A percentile compares a stretch with the other conserved stretches of the same genome.
phyloP scores from a whole-genome alignment of 495 filamentous ascomycete genomes.

The Penicillium simplicissimum region DNA sequence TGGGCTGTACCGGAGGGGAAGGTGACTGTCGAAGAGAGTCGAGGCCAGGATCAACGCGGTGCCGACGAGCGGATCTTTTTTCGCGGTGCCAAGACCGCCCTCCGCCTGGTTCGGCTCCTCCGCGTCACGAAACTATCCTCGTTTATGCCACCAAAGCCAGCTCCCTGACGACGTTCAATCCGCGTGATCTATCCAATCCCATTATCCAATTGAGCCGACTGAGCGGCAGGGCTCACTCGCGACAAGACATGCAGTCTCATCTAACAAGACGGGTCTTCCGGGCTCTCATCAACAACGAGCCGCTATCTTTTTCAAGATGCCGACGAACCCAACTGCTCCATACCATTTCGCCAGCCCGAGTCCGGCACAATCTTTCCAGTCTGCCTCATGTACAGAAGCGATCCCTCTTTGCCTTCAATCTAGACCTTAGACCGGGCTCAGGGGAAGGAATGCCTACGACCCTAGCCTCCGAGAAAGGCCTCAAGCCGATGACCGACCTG shows the following conservation, averaged over 20 bases:
- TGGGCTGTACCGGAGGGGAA: conserved; percentile 1
- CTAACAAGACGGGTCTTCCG: conserved; percentile 74
- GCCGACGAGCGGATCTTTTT: conserved; percentile 29
- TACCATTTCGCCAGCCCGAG: conserved; percentile 31
- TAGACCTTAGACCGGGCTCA: conserved; percentile 14
- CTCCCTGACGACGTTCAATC: neutral
- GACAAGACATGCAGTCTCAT: conserved; percentile 72
- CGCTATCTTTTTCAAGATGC: conserved; percentile 51
- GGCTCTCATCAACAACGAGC: conserved; percentile 65
- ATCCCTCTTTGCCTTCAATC: conserved; percentile 39
- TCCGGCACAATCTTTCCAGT: conserved; percentile 19
- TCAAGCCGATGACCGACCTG: conserved; percentile 48
- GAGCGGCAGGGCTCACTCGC: conserved; percentile 8
- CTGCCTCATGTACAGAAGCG: conserved; percentile 33
- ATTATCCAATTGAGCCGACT: neutral
- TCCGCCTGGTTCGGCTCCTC: conserved; percentile 26
- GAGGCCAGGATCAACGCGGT: conserved; percentile 10
- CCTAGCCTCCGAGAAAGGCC: conserved; percentile 41
- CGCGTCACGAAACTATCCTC: conserved; percentile 22
- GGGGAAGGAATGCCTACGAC: conserved; percentile 28
- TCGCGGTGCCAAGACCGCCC: conserved; percentile 36
- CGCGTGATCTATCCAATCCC: neutral
- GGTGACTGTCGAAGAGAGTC: neutral
- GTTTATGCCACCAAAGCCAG: conserved; percentile 2
- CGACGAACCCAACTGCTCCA: conserved; percentile 37